These are phyloP conservation scores for Papiliotrema terrestris DNA, from an alignment of 1,284 basidiomycete species.

Conservation along the genomic window DNA sequence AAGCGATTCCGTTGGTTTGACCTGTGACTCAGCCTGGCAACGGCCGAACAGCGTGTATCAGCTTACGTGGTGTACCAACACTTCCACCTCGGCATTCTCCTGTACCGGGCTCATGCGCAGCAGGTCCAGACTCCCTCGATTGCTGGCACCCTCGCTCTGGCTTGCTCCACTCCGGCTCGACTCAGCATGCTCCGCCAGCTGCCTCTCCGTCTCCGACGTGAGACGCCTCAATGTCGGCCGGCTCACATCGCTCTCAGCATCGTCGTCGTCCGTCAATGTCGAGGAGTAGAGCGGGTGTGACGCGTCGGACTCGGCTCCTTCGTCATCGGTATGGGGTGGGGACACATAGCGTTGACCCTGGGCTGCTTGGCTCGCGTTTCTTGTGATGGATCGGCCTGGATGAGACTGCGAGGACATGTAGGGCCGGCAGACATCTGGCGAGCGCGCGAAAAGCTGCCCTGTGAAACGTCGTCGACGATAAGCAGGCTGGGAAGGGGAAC, in stretches of 20 bases:
- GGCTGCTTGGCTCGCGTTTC: no score
- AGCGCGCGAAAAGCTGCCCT: no score
- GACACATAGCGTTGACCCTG: no score
- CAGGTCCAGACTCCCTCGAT: slow-evolving; percentile 32
- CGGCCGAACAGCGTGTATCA: background rate
- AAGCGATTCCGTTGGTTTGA: slow-evolving; percentile 69
- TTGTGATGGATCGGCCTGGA: no score
- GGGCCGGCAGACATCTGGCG: no score
- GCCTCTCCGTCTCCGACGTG: slow-evolving; percentile 42
- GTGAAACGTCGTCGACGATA: no score
- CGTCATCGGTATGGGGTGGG: background rate
- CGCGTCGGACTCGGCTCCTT: background rate
- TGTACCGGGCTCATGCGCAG: slow-evolving; percentile 25
- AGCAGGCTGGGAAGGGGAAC: no score
- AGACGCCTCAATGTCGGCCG: slow-evolving; percentile 8
- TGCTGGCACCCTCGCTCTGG: background rate
- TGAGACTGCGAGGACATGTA: no score
- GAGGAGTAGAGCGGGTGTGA: background rate
- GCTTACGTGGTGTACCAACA: slow-evolving; percentile 50
- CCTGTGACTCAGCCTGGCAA: slow-evolving; percentile 46
- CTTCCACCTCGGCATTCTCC: slow-evolving; percentile 40
- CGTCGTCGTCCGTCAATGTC: background rate
- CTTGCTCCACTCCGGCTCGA: slow-evolving; percentile 26
- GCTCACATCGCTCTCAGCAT: background rate
- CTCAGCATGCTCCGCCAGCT: slow-evolving; percentile 30